A percentile compares a stretch with the other conserved stretches of the same genome.
phyloP scores from a whole-genome alignment of 2,329 filamentous ascomycete species.

The Fusarium guadeloupense region DNA sequence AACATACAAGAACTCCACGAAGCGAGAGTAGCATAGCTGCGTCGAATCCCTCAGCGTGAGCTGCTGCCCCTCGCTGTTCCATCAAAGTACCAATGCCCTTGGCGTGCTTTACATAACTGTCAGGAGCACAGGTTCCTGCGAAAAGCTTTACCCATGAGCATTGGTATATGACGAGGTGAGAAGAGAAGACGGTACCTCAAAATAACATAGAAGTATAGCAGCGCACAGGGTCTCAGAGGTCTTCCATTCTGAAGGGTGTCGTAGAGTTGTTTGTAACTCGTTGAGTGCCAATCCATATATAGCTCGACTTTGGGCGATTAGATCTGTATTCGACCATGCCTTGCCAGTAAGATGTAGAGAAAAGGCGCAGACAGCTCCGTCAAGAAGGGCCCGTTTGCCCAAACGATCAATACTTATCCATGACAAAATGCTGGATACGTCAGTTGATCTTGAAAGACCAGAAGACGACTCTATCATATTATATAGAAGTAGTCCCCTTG shows the following conservation, averaged over 20 bases:
- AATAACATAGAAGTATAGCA: conserved; percentile 52
- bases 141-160: conserved; percentile 48
- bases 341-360: conserved; percentile 52
- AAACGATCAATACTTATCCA: conserved; percentile 45
- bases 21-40: conserved; percentile 52
- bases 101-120: conserved; percentile 53
- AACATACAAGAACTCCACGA: conserved; percentile 50
- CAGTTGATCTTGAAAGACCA: conserved; percentile 31
- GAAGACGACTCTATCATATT: conserved; percentile 44
- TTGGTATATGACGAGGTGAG: not conserved
- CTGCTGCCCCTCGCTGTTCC: conserved; percentile 50
- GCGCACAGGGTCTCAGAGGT: conserved; percentile 54
- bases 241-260: conserved; percentile 51
- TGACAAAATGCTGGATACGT: conserved; percentile 40
- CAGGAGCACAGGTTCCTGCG: conserved; percentile 50
- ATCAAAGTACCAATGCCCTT: conserved; percentile 51
- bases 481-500: conserved; percentile 46
- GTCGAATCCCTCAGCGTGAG: conserved; percentile 49
- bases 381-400: conserved; percentile 49
- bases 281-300: conserved; percentile 52
- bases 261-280: conserved; percentile 49
- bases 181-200: conserved; percentile 45
- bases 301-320: conserved; percentile 49
- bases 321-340: conserved; percentile 41
- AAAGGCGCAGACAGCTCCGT: conserved; percentile 52